A percentile compares a stretch with the other conserved stretches of the same genome.
Conservation (phyloP, 192 early-diverging fungal genomes). For the Backusella psychrophila region DNA sequence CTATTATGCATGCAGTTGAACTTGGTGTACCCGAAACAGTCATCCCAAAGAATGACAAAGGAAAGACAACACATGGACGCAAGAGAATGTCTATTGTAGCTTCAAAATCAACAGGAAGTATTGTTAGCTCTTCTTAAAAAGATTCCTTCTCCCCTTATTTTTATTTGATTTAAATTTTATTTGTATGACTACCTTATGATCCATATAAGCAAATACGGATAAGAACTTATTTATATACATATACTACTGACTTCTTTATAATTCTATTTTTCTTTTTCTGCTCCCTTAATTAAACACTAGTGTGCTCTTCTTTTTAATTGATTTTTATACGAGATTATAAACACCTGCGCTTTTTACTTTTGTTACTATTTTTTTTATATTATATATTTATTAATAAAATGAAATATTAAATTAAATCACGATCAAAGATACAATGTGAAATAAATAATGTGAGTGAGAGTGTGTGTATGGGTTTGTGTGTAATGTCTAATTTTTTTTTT, state of each 20-base stretch:
- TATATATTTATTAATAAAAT: slow-evolving; percentile 1
- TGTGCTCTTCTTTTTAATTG: background rate
- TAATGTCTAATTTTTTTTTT: background rate
- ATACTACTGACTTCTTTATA: background rate
- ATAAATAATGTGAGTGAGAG: background rate
- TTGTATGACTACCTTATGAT: background rate
- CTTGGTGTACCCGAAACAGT: slow-evolving; percentile 28
- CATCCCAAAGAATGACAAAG: slow-evolving; percentile 17
- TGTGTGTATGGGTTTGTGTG: background rate
- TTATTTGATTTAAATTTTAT: background rate
- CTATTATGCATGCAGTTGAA: slow-evolving; percentile 31
- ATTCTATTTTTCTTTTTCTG: background rate
- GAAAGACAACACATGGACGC: slow-evolving; percentile 30
- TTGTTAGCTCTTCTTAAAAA: background rate
- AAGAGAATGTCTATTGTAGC: slow-evolving; percentile 36
- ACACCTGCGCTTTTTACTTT: background rate
- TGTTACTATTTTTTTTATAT: background rate
- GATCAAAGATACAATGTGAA: background rate
- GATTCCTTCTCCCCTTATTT: background rate
- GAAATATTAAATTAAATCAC: background rate
- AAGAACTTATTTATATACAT: slow-evolving; percentile 2
- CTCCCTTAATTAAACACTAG: background rate
- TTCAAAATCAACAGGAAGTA: slow-evolving; percentile 15
- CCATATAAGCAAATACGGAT: background rate
- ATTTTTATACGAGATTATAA: background rate